phyloP scores from a whole-genome alignment of 352 stramenopile species.

The Pelagophyceae sp. region DNA sequence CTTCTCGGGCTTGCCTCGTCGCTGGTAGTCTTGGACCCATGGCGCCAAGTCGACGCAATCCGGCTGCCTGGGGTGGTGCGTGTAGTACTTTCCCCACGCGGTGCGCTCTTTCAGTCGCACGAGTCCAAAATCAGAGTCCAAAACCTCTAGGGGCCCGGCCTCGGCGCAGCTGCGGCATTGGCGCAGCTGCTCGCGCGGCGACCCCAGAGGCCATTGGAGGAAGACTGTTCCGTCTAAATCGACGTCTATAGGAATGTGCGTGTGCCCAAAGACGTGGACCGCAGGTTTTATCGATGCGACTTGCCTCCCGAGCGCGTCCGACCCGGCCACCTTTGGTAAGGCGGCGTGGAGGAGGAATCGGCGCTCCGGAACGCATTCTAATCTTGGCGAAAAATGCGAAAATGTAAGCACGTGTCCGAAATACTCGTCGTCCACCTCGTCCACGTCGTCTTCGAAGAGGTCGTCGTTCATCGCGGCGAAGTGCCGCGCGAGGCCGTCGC shows the following conservation, averaged over 20 bases:
- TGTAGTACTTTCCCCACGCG: conserved; percentile 16
- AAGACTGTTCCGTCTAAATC: conserved; percentile 14
- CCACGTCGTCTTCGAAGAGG: not conserved
- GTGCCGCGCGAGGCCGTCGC: conserved; percentile 3
- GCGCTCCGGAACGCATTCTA: conserved; percentile 13
- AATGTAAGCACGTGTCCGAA: not conserved
- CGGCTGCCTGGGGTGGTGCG: not conserved
- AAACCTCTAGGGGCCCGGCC: conserved; percentile 12
- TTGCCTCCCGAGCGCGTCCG: not conserved
- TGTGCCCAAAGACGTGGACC: conserved; percentile 22
- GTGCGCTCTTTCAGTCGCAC: not conserved
- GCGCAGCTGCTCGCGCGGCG: conserved; percentile 9
- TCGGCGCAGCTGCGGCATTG: not conserved
- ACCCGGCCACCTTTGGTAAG: conserved; percentile 17
- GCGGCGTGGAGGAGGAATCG: conserved; percentile 16
- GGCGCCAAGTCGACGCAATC: not conserved
- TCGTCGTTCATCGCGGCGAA: conserved; percentile 12
- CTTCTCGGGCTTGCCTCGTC: not conserved
- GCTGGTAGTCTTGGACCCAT: conserved; percentile 15
- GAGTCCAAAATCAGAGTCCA: not conserved
- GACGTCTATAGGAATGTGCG: conserved; percentile 21
- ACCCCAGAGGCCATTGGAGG: conserved; percentile 23
- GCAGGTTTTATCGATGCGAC: not conserved
- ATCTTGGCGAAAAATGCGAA: conserved; percentile 19
- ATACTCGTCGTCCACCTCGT: not conserved